These are phyloP conservation scores for Chaetomium sp. DNA, from an alignment of 2,329 filamentous ascomycete genomes.

Conservation along the genomic window DNA sequence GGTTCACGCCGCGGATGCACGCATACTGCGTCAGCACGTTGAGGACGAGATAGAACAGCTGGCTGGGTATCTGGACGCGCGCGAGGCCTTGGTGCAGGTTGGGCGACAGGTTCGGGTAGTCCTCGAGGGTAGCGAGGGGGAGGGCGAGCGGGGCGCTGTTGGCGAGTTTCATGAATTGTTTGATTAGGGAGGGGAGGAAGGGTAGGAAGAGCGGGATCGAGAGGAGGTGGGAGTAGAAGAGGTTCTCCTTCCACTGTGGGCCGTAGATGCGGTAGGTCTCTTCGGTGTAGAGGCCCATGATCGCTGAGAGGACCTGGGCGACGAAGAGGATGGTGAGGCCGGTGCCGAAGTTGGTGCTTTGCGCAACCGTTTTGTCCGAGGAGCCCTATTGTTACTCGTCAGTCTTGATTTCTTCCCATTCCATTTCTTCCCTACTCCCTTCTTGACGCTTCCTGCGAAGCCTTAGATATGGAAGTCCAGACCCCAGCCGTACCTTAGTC, in stretches of 20 bases:
- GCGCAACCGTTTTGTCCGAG: conserved; percentile 23
- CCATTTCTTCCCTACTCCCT: background rate
- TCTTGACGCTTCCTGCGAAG: too few species aligned
- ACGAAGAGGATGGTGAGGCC: conserved; percentile 79
- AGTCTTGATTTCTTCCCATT: conserved; percentile 15
- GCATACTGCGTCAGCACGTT: conserved; percentile 89
- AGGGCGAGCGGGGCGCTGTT: conserved; percentile 55
- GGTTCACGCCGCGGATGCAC: conserved; percentile 92
- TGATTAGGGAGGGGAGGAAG: conserved; percentile 57
- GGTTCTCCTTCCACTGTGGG: conserved; percentile 87
- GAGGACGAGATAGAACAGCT: conserved; percentile 62
- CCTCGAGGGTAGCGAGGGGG: conserved; percentile 29
- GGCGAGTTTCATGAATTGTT: conserved; percentile 58
- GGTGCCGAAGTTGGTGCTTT: conserved; percentile 44
- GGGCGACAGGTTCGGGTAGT: conserved; percentile 31
- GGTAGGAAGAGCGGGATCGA: conserved; percentile 71
- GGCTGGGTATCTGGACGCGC: conserved; percentile 52
- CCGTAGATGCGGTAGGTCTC: conserved; percentile 81
- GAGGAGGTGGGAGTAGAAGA: conserved; percentile 84
- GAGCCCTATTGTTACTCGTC: conserved; percentile 25
- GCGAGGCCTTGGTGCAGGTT: conserved; percentile 34
- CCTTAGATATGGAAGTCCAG: too few species aligned
- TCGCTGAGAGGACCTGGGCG: conserved; percentile 82
- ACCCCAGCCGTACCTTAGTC: conserved; percentile 55
- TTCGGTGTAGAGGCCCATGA: conserved; percentile 94